Conservation (phyloP, 164 flowering plant genomes). For the Vitis labrusca region DNA sequence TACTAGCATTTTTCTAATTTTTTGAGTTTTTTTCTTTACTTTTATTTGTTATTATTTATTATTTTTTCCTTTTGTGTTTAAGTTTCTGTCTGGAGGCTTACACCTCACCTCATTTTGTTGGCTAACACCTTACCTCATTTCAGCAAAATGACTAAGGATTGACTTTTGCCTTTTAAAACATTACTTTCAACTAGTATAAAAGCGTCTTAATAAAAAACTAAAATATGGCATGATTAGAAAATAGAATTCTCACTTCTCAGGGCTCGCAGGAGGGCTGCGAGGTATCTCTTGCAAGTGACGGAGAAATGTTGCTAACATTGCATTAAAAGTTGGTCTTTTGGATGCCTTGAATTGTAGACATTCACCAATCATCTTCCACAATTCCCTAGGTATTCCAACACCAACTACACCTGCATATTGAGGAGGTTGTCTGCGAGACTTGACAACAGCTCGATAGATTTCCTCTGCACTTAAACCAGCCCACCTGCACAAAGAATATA, state of each 20-base stretch:
- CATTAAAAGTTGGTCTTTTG: conserved; percentile 82
- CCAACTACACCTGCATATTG: conserved; percentile 98
- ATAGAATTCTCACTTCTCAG: conserved; percentile 70
- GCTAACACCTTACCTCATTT: no score
- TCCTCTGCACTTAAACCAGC: conserved; percentile 91
- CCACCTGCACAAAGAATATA: conserved; percentile 65
- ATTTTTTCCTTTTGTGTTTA: no score
- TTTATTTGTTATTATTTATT: no score
- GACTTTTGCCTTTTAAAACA: no score
- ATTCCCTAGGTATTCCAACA: conserved; percentile 94
- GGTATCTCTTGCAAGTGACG: conserved; percentile 96
- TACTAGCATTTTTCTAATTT: no score
- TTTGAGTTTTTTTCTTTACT: no score
- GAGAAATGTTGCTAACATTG: conserved; percentile 84
- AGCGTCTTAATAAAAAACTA: background rate
- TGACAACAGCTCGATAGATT: conserved; percentile 84
- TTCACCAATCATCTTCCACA: conserved; percentile 99
- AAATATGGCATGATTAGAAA: conserved; percentile 3
- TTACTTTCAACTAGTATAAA: background rate
- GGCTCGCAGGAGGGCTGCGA: conserved; percentile 92
- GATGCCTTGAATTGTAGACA: conserved; percentile 92
- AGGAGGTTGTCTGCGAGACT: conserved; percentile 75
- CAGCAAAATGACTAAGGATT: no score
- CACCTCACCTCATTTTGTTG: no score
- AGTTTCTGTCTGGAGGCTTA: no score